phyloP scores from a whole-genome alignment of 179 eudicot genomes.

The Silene coronaria region DNA sequence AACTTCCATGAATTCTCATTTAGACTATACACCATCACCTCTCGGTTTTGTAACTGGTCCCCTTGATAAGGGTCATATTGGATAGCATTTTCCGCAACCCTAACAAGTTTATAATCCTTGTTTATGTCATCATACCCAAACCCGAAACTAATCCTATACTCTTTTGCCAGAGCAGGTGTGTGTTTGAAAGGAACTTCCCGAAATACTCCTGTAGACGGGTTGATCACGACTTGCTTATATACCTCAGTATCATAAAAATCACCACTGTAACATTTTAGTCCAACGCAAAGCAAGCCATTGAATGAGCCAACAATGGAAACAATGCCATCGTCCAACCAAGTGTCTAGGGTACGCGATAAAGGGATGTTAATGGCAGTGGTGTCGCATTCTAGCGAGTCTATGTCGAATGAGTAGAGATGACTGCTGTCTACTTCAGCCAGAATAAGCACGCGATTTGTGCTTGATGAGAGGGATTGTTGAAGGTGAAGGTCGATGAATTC shows the following conservation, averaged over 20 bases:
- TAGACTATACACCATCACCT: not conserved
- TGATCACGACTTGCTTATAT: constrained; percentile 6
- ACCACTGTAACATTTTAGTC: too few relatives aligned
- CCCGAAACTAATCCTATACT: not conserved
- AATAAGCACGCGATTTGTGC: not conserved
- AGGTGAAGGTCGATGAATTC: constrained; percentile 18
- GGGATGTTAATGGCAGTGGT: not conserved
- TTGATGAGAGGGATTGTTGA: not conserved
- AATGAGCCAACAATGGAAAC: constrained; percentile 2
- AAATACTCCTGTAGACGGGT: constrained; percentile 16
- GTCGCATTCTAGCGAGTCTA: not conserved
- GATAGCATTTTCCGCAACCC: not conserved
- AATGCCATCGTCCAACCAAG: not conserved
- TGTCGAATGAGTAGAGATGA: constrained; percentile 2
- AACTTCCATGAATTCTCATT: not conserved
- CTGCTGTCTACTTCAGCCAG: not conserved
- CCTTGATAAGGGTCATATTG: not conserved
- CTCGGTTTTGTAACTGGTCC: too few relatives aligned
- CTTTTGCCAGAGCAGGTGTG: not conserved
- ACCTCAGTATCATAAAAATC: too few relatives aligned
- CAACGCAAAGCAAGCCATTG: constrained; percentile 18
- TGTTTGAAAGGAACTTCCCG: not conserved
- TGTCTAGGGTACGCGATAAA: not conserved
- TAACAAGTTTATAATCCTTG: constrained; percentile 18
- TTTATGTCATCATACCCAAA: constrained; percentile 13